These are phyloP conservation scores for Solanum dulcamara DNA, from an alignment of 257 asterid species.

Conservation along the genomic window DNA sequence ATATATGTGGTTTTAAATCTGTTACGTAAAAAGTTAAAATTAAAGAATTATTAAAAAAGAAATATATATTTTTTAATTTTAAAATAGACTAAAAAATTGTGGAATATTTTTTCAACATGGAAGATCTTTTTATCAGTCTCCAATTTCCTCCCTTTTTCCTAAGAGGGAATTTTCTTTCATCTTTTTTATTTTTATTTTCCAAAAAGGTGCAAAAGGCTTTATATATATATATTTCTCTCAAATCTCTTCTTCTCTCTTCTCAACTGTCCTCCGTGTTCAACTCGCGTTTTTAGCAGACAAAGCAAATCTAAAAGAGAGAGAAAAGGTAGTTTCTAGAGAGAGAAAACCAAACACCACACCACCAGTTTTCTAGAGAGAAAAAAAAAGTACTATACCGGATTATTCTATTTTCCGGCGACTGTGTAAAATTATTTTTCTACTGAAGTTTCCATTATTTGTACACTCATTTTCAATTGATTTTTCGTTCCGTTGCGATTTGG, in stretches of 20 bases:
- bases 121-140: neutral
- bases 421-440: neutral
- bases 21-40: too few species aligned
- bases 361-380: neutral
- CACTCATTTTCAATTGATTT: conserved; percentile 4
- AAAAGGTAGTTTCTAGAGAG: neutral
- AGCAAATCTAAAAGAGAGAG: conserved; percentile 5
- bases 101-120: neutral
- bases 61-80: too few species aligned
- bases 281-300: conserved; percentile 57
- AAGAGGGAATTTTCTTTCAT: neutral
- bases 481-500: neutral
- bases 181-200: neutral
- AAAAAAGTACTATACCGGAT: neutral
- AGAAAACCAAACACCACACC: conserved; percentile 4
- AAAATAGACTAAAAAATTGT: too few species aligned
- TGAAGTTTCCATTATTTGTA: conserved; percentile 2
- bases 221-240: neutral
- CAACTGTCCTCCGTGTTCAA: conserved; percentile 85
- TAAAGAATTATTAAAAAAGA: too few species aligned
- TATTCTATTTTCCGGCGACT: neutral
- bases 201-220: neutral
- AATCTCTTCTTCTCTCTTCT: conserved; percentile 11
- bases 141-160: conserved; percentile 11
- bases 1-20: too few species aligned